Conservation (phyloP, 345 rosid genomes). For the Sonneratia alba region DNA sequence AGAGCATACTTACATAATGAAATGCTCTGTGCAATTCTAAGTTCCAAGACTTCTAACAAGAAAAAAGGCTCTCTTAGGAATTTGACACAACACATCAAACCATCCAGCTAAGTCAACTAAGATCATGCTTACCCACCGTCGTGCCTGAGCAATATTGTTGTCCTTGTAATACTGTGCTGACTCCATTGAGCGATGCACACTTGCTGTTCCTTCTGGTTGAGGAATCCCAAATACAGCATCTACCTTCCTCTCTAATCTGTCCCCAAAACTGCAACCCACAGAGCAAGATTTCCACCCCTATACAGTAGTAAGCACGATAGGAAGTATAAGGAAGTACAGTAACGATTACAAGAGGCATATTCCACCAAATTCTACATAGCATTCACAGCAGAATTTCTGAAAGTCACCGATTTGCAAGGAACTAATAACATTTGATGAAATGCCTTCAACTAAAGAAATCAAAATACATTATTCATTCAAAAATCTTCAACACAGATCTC, state of each 20-base stretch:
- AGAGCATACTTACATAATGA: too few relatives aligned
- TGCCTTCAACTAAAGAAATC: background rate
- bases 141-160: too few relatives aligned
- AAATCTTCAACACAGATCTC: background rate
- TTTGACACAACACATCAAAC: too few relatives aligned
- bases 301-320: background rate
- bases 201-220: background rate
- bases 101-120: too few relatives aligned
- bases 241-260: too few relatives aligned
- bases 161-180: too few relatives aligned
- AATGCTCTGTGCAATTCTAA: background rate
- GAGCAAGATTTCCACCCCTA: conserved; percentile 7
- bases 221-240: too few relatives aligned
- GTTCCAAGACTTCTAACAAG: too few relatives aligned
- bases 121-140: too few relatives aligned
- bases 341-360: background rate
- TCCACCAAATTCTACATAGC: background rate
- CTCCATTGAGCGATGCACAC: too few relatives aligned
- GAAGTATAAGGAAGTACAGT: background rate
- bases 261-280: too few relatives aligned
- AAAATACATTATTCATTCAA: background rate
- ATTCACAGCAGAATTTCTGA: background rate
- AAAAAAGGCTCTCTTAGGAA: too few relatives aligned
- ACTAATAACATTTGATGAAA: background rate
- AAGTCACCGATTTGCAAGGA: background rate